Conservation (phyloP, 805 yeast genomes). For the Komagataella ulmi region DNA sequence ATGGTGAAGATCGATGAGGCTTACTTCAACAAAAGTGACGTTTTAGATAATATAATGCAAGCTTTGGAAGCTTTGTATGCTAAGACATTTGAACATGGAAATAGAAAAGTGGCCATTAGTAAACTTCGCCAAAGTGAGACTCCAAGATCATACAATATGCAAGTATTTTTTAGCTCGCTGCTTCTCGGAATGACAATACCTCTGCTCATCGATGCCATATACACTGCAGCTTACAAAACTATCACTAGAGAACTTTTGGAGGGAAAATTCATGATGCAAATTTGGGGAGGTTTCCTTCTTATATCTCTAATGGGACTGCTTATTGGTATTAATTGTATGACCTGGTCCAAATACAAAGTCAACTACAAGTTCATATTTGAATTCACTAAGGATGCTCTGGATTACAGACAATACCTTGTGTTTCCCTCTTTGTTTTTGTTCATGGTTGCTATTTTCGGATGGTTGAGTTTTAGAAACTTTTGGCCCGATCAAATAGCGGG, state of each 20-base stretch:
- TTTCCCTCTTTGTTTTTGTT: constrained; percentile 50
- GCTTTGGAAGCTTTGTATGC: constrained; percentile 61
- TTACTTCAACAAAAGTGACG: constrained; percentile 51
- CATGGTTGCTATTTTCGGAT: constrained; percentile 44
- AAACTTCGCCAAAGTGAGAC: constrained; percentile 39
- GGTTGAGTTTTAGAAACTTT: constrained; percentile 65
- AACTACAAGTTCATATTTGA: constrained; percentile 91
- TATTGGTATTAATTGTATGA: constrained; percentile 54
- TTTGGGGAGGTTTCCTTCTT: constrained; percentile 88
- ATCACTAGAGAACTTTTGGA: constrained; percentile 30
- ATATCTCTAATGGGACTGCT: constrained; percentile 44
- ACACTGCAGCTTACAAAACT: constrained; percentile 25
- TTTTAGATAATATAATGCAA: constrained; percentile 46
- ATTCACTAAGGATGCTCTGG: constrained; percentile 56
- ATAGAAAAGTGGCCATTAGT: constrained; percentile 60
- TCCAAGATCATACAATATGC: constrained; percentile 24
- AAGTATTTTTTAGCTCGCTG: constrained; percentile 52
- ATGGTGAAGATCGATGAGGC: constrained; percentile 43
- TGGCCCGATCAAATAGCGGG: constrained; percentile 52
- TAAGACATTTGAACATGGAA: constrained; percentile 52
- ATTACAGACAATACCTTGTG: constrained; percentile 51
- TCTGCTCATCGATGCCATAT: constrained; percentile 44
- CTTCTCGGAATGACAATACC: constrained; percentile 62
- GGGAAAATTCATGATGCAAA: constrained; percentile 54
- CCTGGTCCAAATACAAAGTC: constrained; percentile 65